These are phyloP conservation scores for Naumovozyma dairenensis DNA, from an alignment of 805 yeast genomes.

Conservation along the genomic window DNA sequence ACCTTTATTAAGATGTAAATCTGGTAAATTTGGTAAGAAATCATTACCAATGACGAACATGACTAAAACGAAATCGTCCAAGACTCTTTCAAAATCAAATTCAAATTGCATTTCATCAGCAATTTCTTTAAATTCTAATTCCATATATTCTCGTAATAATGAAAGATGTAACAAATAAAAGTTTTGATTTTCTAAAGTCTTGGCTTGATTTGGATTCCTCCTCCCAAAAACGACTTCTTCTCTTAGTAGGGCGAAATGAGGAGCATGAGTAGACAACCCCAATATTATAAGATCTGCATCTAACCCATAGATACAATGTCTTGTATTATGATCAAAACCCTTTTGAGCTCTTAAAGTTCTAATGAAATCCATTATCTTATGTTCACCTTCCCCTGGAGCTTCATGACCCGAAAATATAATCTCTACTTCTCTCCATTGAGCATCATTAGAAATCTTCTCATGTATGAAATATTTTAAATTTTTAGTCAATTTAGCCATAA, in stretches of 20 bases:
- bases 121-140: slow-evolving; percentile 70
- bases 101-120: slow-evolving; percentile 51
- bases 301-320: slow-evolving; percentile 91
- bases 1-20: slow-evolving; percentile 85
- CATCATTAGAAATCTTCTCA: slow-evolving; percentile 76
- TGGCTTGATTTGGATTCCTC: slow-evolving; percentile 22
- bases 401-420: slow-evolving; percentile 85
- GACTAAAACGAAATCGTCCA: slow-evolving; percentile 88
- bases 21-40: slow-evolving; percentile 94
- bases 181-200: slow-evolving; percentile 62
- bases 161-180: slow-evolving; percentile 79
- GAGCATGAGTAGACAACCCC: slow-evolving; percentile 85
- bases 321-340: slow-evolving; percentile 64
- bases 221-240: slow-evolving; percentile 90
- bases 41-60: slow-evolving; percentile 96
- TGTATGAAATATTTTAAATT: slow-evolving; percentile 81
- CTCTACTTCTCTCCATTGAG: slow-evolving; percentile 73
- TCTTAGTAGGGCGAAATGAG: slow-evolving; percentile 88
- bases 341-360: slow-evolving; percentile 68
- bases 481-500: slow-evolving; percentile 79
- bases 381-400: slow-evolving; percentile 98
- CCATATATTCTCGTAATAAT: slow-evolving; percentile 80
- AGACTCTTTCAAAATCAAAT: slow-evolving; percentile 75
- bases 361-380: slow-evolving; percentile 89
- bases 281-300: slow-evolving; percentile 95